Evolutionary conservation across 257 asterid species (phyloP).

Genomic region (Coffea eugenioides): DNA sequence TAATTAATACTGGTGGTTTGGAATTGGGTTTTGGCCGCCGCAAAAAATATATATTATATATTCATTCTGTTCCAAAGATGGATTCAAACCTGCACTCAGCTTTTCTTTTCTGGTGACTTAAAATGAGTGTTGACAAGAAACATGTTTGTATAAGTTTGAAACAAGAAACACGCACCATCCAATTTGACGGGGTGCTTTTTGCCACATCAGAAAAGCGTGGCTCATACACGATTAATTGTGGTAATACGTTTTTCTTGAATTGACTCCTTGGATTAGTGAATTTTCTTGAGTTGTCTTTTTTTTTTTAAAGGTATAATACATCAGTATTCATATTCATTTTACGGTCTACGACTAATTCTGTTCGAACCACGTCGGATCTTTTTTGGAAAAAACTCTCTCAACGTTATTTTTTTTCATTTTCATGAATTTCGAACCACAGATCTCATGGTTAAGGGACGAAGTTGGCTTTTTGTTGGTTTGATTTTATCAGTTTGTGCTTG

Average conservation of each 20-base stretch:
- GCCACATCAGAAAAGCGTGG: slow-evolving; percentile 24
- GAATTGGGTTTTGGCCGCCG: background rate
- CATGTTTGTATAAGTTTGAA: slow-evolving; percentile 1
- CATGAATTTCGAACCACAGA: too few species aligned
- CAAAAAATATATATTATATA: background rate
- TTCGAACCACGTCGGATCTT: too few species aligned
- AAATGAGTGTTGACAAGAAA: background rate
- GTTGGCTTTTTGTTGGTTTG: background rate
- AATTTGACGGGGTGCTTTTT: background rate
- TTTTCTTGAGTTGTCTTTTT: background rate
- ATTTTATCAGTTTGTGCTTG: background rate
- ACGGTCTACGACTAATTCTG: too few species aligned
- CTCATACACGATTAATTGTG: slow-evolving; percentile 9
- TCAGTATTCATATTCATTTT: too few species aligned
- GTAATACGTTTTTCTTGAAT: background rate
- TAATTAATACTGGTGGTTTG: background rate
- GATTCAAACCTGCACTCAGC: background rate
- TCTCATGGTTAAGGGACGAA: too few species aligned
- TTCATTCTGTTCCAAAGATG: background rate
- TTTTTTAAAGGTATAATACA: too few species aligned
- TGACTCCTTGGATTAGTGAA: background rate
- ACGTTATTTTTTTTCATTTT: too few species aligned
- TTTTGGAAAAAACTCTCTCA: too few species aligned
- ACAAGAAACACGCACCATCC: background rate
- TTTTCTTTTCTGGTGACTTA: background rate